A percentile compares a stretch with the other conserved stretches of the same genome.
These are phyloP conservation scores for Leucaena leucocephala DNA, from an alignment of 306 rosid species.

Conservation along the genomic window DNA sequence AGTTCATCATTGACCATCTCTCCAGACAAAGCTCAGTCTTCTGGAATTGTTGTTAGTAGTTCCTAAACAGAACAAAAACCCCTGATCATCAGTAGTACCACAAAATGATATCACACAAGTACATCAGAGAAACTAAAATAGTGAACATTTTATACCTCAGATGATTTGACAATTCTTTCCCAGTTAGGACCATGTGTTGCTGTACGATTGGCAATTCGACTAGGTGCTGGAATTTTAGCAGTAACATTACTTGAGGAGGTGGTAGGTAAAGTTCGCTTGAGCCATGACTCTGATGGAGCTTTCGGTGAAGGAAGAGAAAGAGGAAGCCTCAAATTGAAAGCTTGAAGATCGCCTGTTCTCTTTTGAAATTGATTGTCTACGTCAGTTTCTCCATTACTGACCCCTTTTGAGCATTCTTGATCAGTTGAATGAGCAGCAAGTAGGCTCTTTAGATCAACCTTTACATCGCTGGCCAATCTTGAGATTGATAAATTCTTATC, in stretches of 20 bases:
- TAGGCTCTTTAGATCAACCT: slow-evolving; percentile 35
- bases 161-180: slow-evolving; percentile 63
- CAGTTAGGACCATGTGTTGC: slow-evolving; percentile 55
- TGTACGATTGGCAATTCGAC: slow-evolving; percentile 35
- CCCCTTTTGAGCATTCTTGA: slow-evolving; percentile 42
- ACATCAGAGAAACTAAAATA: slow-evolving; percentile 59
- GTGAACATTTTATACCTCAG: slow-evolving; percentile 47
- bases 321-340: slow-evolving; percentile 40
- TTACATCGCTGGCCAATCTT: slow-evolving; percentile 28
- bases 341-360: neutral
- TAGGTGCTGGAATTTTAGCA: slow-evolving; percentile 40
- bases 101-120: slow-evolving; percentile 34
- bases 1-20: slow-evolving; percentile 29
- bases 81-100: slow-evolving; percentile 10
- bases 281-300: slow-evolving; percentile 97
- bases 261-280: slow-evolving; percentile 70
- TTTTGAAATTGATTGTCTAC: slow-evolving; percentile 12
- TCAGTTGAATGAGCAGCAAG: slow-evolving; percentile 31
- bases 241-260: slow-evolving; percentile 59
- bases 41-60: slow-evolving; percentile 70
- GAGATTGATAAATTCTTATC: slow-evolving; percentile 29
- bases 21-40: slow-evolving; percentile 50
- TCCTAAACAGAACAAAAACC: slow-evolving; percentile 51
- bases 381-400: slow-evolving; percentile 33
- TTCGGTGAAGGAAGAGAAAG: slow-evolving; percentile 76